Evolutionary conservation across 2,329 filamentous ascomycete genomes (phyloP).

Genomic region (Fusarium musae): DNA sequence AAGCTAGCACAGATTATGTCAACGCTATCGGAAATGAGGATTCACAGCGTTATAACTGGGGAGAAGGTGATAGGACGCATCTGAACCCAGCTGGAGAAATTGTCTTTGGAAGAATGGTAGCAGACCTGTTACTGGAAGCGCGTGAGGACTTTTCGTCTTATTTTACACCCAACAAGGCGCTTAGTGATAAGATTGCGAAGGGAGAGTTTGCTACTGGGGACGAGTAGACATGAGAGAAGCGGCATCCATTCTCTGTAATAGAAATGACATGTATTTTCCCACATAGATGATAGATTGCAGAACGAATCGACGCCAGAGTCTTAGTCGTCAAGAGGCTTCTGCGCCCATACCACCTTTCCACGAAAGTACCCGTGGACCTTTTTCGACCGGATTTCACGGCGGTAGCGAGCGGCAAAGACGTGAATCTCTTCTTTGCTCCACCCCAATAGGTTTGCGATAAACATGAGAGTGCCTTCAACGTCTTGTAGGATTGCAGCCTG

Average conservation of each 20-base stretch:
- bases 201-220: slow-evolving; percentile 8
- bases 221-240: neutral
- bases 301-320: accelerated
- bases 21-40: neutral
- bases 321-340: neutral
- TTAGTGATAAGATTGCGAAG: slow-evolving; percentile 9
- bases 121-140: neutral
- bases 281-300: accelerated
- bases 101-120: slow-evolving; percentile 8
- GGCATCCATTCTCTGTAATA: accelerated
- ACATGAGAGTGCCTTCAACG: neutral
- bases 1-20: slow-evolving; percentile 7
- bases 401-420: neutral
- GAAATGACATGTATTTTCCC: accelerated
- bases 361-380: slow-evolving; percentile 1
- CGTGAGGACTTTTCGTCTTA: neutral
- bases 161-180: neutral
- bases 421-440: neutral
- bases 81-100: neutral
- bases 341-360: neutral
- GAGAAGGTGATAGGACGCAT: neutral
- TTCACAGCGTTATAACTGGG: slow-evolving; percentile 6
- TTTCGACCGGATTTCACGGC: neutral
- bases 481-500: slow-evolving; percentile 14
- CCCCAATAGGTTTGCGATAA: neutral